Evolutionary conservation across 352 stramenopile genomes (phyloP).

Genomic region (Phytopythium helicoides): DNA sequence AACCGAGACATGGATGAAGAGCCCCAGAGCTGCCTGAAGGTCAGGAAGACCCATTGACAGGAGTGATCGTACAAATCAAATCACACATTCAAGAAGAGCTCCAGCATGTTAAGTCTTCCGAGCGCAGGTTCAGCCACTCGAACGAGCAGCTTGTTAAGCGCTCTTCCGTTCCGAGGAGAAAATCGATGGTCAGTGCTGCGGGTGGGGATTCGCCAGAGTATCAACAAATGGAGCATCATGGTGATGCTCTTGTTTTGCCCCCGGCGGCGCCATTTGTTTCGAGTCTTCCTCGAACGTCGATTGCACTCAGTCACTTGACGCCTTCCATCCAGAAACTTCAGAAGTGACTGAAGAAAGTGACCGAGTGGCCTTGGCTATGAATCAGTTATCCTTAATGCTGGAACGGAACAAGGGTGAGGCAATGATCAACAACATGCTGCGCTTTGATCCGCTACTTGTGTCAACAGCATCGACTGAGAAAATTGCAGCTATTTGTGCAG

Average conservation of each 20-base stretch:
- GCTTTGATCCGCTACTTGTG: conserved; percentile 51
- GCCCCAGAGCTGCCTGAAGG: conserved; percentile 14
- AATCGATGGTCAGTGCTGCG: not conserved
- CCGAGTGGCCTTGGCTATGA: conserved; percentile 21
- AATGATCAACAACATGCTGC: conserved; percentile 55
- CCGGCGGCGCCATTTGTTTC: not conserved
- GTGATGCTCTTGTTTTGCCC: not conserved
- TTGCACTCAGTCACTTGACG: not conserved
- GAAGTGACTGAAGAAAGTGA: conserved; percentile 8
- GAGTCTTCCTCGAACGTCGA: not conserved
- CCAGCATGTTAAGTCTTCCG: not conserved
- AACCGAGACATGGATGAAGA: conserved; percentile 49
- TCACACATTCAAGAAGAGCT: conserved; percentile 32
- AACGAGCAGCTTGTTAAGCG: conserved; percentile 12
- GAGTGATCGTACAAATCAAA: conserved; percentile 49
- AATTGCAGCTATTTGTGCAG: conserved; percentile 36
- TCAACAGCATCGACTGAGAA: conserved; percentile 26
- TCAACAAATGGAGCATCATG: not conserved
- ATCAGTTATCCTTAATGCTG: conserved; percentile 48
- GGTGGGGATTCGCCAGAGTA: not conserved
- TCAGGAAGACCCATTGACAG: conserved; percentile 32
- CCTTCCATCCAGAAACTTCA: not conserved
- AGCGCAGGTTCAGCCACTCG: conserved; percentile 1
- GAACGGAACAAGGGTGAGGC: conserved; percentile 31
- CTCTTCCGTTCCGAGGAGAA: conserved; percentile 9